phyloP scores from a whole-genome alignment of 2,329 filamentous ascomycete genomes.

The Neonectria faginata region DNA sequence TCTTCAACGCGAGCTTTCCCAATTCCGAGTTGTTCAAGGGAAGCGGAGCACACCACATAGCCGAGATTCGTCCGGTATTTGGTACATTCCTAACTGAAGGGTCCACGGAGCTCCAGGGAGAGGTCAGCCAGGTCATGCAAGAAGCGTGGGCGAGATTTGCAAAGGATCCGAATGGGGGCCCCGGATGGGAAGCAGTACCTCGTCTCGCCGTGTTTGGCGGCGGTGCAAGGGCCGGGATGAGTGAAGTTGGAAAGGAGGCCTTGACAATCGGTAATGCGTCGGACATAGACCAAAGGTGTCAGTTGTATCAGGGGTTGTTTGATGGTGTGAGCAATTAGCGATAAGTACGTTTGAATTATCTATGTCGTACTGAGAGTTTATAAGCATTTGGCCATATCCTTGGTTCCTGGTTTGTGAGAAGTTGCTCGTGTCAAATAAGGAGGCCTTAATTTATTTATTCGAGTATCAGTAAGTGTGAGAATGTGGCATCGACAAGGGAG shows the following conservation, averaged over 20 bases:
- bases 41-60: slow-evolving; percentile 59
- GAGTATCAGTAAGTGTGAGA: no score
- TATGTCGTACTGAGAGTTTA: neutral
- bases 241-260: neutral
- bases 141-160: slow-evolving; percentile 47
- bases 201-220: slow-evolving; percentile 43
- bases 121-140: slow-evolving; percentile 42
- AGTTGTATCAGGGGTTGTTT: neutral
- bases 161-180: slow-evolving; percentile 41
- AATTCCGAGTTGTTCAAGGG: slow-evolving; percentile 55
- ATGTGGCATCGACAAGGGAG: no score
- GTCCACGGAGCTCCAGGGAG: slow-evolving; percentile 36
- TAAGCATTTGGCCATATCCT: no score
- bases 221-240: slow-evolving; percentile 32
- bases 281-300: neutral
- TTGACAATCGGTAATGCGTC: neutral
- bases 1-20: slow-evolving; percentile 61
- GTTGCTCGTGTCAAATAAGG: no score
- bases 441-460: no score
- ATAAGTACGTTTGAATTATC: neutral
- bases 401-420: no score
- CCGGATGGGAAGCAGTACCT: slow-evolving; percentile 42
- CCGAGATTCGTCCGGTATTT: slow-evolving; percentile 59
- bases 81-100: slow-evolving; percentile 46
- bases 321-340: neutral